Evolutionary conservation across 805 yeast species (phyloP).

Genomic region (Saturnispora mendoncae): DNA sequence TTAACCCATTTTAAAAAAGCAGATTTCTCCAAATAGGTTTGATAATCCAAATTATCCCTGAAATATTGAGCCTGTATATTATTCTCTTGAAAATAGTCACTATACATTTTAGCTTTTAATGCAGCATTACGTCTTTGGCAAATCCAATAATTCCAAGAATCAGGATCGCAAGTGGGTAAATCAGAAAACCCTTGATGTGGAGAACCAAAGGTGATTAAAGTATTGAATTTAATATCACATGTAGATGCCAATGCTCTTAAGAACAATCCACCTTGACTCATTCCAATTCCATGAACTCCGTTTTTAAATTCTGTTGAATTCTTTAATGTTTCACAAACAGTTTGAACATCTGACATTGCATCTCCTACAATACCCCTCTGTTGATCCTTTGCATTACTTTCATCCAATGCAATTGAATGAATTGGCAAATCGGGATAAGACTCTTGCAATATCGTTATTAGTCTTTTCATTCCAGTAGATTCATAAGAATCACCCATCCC

Average conservation of each 20-base stretch:
- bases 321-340: conserved; percentile 47
- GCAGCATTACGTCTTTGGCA: conserved; percentile 48
- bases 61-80: conserved; percentile 71
- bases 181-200: conserved; percentile 75
- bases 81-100: conserved; percentile 42
- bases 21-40: conserved; percentile 47
- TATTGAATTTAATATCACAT: conserved; percentile 42
- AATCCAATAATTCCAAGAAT: conserved; percentile 39
- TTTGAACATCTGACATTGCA: conserved; percentile 43
- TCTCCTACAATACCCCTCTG: conserved; percentile 50
- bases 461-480: conserved; percentile 47
- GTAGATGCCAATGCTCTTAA: conserved; percentile 57
- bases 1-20: conserved; percentile 55
- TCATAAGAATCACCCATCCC: conserved; percentile 74
- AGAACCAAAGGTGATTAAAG: conserved; percentile 65
- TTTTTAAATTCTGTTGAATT: conserved; percentile 22
- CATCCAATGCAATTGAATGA: conserved; percentile 45
- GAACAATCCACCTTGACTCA: conserved; percentile 80
- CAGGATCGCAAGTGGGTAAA: conserved; percentile 46
- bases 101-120: conserved; percentile 55
- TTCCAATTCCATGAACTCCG: conserved; percentile 70
- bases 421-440: conserved; percentile 42
- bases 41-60: conserved; percentile 46
- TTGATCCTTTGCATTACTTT: conserved; percentile 44
- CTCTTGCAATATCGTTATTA: conserved; percentile 33